Percentiles rank a stretch among this genome's conserved stretches.
These are phyloP conservation scores for Porcisia deanei DNA, from an alignment of 208 protist genomes.

Conservation along the genomic window DNA sequence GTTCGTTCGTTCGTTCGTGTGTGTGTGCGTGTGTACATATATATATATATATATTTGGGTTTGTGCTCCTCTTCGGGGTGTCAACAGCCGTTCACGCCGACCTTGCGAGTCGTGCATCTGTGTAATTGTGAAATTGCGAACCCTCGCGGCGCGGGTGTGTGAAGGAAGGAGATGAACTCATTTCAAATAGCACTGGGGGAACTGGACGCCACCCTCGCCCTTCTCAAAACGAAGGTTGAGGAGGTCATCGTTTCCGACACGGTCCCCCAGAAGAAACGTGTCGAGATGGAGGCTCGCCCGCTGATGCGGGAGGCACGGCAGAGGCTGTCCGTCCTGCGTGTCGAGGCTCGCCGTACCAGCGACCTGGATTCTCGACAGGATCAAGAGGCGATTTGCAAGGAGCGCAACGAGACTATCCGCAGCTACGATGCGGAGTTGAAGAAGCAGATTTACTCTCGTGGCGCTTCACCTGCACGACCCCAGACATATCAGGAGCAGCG, in stretches of 20 bases:
- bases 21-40: background rate
- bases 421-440: conserved; percentile 71
- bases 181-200: conserved; percentile 47
- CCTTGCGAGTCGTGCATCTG: background rate
- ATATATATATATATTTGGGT: background rate
- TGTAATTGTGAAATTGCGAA: too few relatives aligned
- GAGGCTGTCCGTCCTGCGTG: conserved; percentile 62
- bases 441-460: conserved; percentile 61
- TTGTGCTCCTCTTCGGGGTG: background rate
- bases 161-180: conserved; percentile 35
- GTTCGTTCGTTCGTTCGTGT: background rate
- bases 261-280: conserved; percentile 68
- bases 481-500: conserved; percentile 65
- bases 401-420: conserved; percentile 61
- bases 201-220: conserved; percentile 40
- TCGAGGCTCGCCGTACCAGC: conserved; percentile 63
- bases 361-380: conserved; percentile 44
- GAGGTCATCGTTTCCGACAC: conserved; percentile 51
- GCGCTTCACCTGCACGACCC: conserved; percentile 3
- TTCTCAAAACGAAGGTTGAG: conserved; percentile 49
- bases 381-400: conserved; percentile 62
- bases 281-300: conserved; percentile 59
- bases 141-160: background rate
- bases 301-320: conserved; percentile 69
- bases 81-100: background rate